Percentiles rank a stretch among this genome's conserved stretches.
phyloP scores from a whole-genome alignment of 73 alveolate species.

The Effrenium voratum region DNA sequence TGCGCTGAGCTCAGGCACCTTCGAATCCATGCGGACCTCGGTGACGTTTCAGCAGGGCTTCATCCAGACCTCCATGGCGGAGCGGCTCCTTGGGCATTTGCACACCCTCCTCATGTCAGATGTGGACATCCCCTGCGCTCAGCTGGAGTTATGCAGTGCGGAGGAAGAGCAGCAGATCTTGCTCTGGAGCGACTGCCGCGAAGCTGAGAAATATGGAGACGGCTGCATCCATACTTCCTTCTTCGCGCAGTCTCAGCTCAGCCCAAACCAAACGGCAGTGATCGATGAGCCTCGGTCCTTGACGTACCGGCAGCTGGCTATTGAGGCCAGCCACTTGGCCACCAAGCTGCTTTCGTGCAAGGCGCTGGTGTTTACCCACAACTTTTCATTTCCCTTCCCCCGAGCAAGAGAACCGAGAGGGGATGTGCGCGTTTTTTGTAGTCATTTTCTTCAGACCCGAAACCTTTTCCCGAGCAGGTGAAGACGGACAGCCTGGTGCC shows the following conservation, averaged over 20 bases:
- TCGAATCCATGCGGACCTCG: not conserved
- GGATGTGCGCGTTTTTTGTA: not conserved
- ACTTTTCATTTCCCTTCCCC: not conserved
- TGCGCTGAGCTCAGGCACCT: not conserved
- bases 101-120: not conserved
- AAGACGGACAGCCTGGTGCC: slow-evolving; percentile 12
- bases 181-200: no score
- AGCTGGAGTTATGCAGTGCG: no score
- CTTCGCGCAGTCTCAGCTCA: no score
- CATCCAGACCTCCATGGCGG: not conserved
- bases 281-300: not conserved
- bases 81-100: not conserved
- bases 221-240: no score
- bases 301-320: not conserved
- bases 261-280: not conserved
- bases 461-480: not conserved
- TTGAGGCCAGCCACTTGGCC: not conserved
- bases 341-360: not conserved
- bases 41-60: not conserved
- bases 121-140: no score
- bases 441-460: not conserved
- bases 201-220: no score
- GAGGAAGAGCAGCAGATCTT: no score
- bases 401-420: not conserved
- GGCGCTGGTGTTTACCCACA: not conserved